These are phyloP conservation scores for Cladosporium cucumerinum DNA, from an alignment of 2,329 filamentous ascomycete genomes.

Conservation along the genomic window DNA sequence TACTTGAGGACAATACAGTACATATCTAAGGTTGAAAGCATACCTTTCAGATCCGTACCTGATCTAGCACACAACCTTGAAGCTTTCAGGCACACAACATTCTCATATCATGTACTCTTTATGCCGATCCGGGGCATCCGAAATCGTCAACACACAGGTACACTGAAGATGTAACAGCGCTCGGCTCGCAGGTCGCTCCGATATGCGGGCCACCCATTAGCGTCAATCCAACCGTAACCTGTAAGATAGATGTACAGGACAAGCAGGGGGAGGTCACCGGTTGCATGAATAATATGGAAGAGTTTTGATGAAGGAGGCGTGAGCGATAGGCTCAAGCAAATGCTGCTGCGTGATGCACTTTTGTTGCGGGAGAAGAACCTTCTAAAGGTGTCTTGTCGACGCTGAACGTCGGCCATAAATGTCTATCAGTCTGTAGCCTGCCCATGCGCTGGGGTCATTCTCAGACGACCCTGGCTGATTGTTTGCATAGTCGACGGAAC, in stretches of 20 bases:
- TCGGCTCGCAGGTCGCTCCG: conserved; percentile 1
- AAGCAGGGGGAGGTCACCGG: not conserved
- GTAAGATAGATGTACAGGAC: not conserved
- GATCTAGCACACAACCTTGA: not conserved
- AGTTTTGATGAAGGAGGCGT: not conserved
- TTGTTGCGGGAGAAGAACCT: not conserved
- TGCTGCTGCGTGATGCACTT: not conserved
- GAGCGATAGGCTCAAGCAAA: not conserved
- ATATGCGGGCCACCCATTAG: not conserved
- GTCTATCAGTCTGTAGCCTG: not conserved
- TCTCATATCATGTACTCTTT: not conserved
- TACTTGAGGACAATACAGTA: not conserved
- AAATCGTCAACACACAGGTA: not conserved
- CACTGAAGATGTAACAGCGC: not conserved
- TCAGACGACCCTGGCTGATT: not conserved
- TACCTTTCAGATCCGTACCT: not conserved
- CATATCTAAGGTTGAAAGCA: not conserved
- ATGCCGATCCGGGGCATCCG: not conserved
- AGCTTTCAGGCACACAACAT: not conserved
- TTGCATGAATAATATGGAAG: not conserved
- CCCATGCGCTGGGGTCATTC: not conserved
- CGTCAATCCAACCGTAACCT: not conserved
- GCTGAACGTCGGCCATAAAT: not conserved
- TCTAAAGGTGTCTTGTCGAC: not conserved
- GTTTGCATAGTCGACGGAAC: not conserved